phyloP scores from a whole-genome alignment of 495 filamentous ascomycete species.

The Pseudoneurospora amorphoporcata region DNA sequence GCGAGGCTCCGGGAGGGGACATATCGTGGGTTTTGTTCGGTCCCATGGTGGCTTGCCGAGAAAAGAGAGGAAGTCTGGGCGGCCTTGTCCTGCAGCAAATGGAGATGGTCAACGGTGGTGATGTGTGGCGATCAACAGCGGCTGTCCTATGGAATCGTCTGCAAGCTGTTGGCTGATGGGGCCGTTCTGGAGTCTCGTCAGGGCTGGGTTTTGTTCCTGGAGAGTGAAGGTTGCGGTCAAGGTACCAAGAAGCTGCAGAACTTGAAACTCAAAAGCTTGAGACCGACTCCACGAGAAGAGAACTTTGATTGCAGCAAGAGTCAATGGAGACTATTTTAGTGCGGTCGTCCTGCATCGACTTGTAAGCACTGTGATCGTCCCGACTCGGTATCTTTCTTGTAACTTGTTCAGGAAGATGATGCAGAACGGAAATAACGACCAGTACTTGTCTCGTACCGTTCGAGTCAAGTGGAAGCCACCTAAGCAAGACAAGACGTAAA shows the following conservation, averaged over 20 bases:
- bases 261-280: neutral
- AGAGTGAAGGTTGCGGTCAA: neutral
- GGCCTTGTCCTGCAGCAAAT: neutral
- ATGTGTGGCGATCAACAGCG: neutral
- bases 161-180: conserved; percentile 1
- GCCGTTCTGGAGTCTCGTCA: conserved; percentile 2
- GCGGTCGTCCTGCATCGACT: neutral
- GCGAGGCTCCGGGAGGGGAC: conserved; percentile 2
- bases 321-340: neutral
- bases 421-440: neutral
- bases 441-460: neutral
- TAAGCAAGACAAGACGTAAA: neutral
- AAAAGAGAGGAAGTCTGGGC: neutral
- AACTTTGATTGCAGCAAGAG: neutral
- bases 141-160: neutral
- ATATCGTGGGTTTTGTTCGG: conserved; percentile 2
- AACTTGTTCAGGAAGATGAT: neutral
- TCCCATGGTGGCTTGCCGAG: conserved; percentile 8
- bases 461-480: neutral
- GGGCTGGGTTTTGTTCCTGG: neutral
- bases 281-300: neutral
- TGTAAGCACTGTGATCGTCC: neutral
- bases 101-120: neutral
- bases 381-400: neutral
- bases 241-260: neutral